These are phyloP conservation scores for Acidomyces sp. DNA, from an alignment of 495 filamentous ascomycete genomes.

Conservation along the genomic window DNA sequence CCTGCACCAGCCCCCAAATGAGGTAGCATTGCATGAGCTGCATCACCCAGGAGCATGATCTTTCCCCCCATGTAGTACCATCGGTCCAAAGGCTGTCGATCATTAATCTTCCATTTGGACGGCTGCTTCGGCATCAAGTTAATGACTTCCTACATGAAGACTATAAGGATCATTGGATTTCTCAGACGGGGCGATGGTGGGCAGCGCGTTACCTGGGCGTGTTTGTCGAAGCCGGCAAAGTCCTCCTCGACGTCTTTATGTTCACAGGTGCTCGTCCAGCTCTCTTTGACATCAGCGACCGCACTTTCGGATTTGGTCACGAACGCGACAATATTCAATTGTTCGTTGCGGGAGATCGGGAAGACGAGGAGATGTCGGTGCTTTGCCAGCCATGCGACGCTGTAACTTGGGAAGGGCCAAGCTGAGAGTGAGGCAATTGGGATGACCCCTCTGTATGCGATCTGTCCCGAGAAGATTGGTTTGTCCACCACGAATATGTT, in stretches of 20 bases:
- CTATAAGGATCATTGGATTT: too few relatives aligned
- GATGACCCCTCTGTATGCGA: slow-evolving; percentile 16
- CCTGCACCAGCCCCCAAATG: slow-evolving; percentile 24
- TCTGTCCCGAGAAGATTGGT: slow-evolving; percentile 10
- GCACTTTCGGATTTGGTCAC: slow-evolving; percentile 14
- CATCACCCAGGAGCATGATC: slow-evolving; percentile 34
- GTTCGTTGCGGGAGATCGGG: slow-evolving; percentile 14
- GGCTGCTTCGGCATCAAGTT: slow-evolving; percentile 21
- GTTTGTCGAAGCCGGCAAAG: slow-evolving; percentile 26
- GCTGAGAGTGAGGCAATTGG: slow-evolving; percentile 9
- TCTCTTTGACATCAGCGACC: slow-evolving; percentile 15
- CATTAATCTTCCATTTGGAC: slow-evolving; percentile 33
- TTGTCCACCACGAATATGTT: slow-evolving; percentile 17
- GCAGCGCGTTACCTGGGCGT: too few relatives aligned
- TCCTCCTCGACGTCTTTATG: slow-evolving; percentile 26
- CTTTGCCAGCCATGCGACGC: slow-evolving; percentile 17
- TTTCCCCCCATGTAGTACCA: slow-evolving; percentile 29
- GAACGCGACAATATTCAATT: slow-evolving; percentile 20
- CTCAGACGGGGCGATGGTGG: too few relatives aligned
- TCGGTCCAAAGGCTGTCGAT: slow-evolving; percentile 27
- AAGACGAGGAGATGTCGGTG: slow-evolving; percentile 18
- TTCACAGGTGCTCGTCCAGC: slow-evolving; percentile 24
- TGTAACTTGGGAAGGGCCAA: slow-evolving; percentile 16
- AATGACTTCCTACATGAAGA: slow-evolving; percentile 25
- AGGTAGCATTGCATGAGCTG: slow-evolving; percentile 36